Evolutionary conservation across 2,329 filamentous ascomycete species (phyloP).

Genomic region (Hortaea sp.): DNA sequence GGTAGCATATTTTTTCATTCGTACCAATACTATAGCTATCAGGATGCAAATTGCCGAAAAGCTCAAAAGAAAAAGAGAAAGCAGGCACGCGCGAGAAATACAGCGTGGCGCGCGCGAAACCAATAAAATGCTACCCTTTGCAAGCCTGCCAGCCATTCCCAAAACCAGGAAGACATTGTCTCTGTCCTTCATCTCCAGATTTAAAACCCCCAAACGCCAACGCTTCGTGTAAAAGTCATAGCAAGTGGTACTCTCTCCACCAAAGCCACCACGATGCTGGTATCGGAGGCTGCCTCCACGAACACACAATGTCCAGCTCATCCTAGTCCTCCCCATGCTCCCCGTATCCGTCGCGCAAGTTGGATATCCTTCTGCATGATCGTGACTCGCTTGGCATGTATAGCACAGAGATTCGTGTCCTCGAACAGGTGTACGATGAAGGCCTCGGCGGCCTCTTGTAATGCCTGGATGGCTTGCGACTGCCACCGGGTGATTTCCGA

Average conservation of each 20-base stretch:
- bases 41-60: no score
- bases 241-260: background rate
- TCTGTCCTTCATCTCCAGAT: no score
- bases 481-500: conserved; percentile 78
- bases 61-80: no score
- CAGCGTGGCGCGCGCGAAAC: no score
- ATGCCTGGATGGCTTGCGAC: conserved; percentile 90
- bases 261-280: background rate
- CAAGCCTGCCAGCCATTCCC: no score
- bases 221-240: background rate
- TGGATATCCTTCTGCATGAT: conserved; percentile 98
- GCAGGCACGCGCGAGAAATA: no score
- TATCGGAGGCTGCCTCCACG: no score
- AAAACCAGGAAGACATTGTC: no score
- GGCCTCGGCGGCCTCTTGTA: conserved; percentile 97
- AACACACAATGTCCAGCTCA: conserved; percentile 4
- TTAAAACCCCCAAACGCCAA: background rate
- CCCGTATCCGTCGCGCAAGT: conserved; percentile 86
- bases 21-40: no score
- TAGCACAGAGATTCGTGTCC: conserved; percentile 96
- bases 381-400: conserved; percentile 98
- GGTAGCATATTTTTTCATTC: no score
- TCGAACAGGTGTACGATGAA: conserved; percentile 98
- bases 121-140: no score
- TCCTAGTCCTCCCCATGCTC: conserved; percentile 44